Base-by-base conservation (phyloP, 176 grass and related monocot genomes). In the Raddia distichophylla region DNA sequence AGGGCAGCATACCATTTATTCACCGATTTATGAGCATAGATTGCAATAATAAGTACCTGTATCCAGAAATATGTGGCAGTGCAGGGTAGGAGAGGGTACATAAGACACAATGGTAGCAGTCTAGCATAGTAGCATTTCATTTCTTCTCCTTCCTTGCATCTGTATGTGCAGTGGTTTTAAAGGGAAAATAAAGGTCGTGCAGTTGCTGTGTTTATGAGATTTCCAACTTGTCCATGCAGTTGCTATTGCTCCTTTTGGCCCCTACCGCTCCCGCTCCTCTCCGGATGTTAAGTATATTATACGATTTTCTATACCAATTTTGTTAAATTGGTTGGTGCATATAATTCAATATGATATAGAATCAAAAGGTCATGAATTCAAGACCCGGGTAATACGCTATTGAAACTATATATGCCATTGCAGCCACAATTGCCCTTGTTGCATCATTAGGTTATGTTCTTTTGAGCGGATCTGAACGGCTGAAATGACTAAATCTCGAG, bases 11-110 rank as follows among this genome's bases (percentile, higher is more conserved):
- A 14, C 76, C 74, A 37, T 32, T 33, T 61, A 32, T 1, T 52
- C 69, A 4, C 16, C 43, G 20, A 77, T 77, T 85, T 44, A 85
- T 78, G 83, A 78, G 54, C 17, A 34, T 62, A 63, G 65, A 77
- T 66, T 57, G 60, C 42, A 72, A 62, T 62, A 37, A 18, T 52
- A 22, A 82, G 8, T 63, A 22, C 74, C 56, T 6, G 83, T 71
- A 53, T 54, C n/a, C 55, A 37, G 60, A 78, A 63, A 62, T 77
- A 60, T 27, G 32, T 48, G 50, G n/a, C 65, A 35, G 78, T 60
- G 45, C 48, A 64, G 33, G 7, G 81, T 45, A 56, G 48, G 11
- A 22, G 4, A 48, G 3, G 35, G 48, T 60, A 60, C 40, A 13
- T 60, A 57, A 0, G 64, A 67, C 5, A 8, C 55, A 57, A 57